Evolutionary conservation across 371 early-diverging fungal genomes (phyloP).

Genomic region (Choanephora cucurbitarum): DNA sequence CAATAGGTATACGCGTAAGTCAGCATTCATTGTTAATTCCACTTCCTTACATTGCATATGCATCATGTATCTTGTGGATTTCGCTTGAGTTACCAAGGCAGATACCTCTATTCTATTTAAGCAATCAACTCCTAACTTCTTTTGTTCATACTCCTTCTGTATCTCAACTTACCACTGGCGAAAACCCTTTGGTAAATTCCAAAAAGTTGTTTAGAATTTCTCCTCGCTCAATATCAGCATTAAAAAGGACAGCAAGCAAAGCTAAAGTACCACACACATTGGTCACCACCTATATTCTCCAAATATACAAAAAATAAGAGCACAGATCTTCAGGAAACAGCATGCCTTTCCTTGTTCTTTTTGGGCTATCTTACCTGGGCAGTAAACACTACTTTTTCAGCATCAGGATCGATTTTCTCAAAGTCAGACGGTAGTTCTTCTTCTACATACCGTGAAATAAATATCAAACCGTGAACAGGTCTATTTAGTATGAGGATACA

Average conservation of each 20-base stretch:
- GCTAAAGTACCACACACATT: constrained; percentile 26
- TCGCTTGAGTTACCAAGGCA: constrained; percentile 8
- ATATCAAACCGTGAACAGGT: constrained; percentile 17
- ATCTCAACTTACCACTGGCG: constrained; percentile 18
- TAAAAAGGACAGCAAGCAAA: constrained; percentile 19
- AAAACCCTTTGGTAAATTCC: constrained; percentile 11
- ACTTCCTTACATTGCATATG: constrained; percentile 14
- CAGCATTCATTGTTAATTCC: too few relatives aligned
- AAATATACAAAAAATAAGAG: background rate
- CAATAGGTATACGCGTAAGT: too few relatives aligned
- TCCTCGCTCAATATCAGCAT: constrained; percentile 17
- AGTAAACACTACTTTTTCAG: constrained; percentile 12
- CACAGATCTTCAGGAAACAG: background rate
- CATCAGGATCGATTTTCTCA: background rate
- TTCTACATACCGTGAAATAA: constrained; percentile 14
- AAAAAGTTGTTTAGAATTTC: constrained; percentile 12
- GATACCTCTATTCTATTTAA: constrained; percentile 20
- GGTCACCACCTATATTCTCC: constrained; percentile 10
- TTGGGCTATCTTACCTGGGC: constrained; percentile 11
- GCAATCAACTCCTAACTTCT: background rate
- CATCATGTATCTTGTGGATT: constrained; percentile 16
- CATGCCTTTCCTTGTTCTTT: too few relatives aligned
- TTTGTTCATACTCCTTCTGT: background rate
- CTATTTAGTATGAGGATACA: constrained; percentile 9
- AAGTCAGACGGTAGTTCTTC: constrained; percentile 2